Conservation (phyloP, 306 rosid genomes). For the Delonix regia region DNA sequence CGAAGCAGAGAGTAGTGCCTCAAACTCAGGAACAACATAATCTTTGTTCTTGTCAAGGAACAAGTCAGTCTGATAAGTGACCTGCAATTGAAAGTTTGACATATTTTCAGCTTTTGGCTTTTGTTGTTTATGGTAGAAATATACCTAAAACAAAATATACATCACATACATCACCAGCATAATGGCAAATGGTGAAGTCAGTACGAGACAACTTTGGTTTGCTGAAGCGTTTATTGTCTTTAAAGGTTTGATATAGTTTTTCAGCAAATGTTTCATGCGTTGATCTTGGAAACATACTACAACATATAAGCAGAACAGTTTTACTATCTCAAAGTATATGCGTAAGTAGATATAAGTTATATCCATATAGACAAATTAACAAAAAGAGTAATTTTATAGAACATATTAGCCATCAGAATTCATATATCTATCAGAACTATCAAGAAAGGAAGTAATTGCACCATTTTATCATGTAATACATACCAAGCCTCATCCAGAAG, state of each 20-base stretch:
- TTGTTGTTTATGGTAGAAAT: slow-evolving; percentile 7
- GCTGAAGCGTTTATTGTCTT: slow-evolving; percentile 87
- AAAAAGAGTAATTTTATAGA: neutral
- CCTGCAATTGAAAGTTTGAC: slow-evolving; percentile 56
- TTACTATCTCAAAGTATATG: slow-evolving; percentile 45
- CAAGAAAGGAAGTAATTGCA: slow-evolving; percentile 16
- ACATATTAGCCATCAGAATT: neutral
- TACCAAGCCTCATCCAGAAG: slow-evolving; percentile 99
- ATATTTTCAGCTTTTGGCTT: slow-evolving; percentile 7
- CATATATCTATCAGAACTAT: slow-evolving; percentile 12
- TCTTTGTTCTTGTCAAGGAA: slow-evolving; percentile 98
- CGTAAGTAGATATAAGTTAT: neutral
- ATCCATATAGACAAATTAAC: neutral
- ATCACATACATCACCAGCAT: slow-evolving; percentile 95
- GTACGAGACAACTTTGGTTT: slow-evolving; percentile 93
- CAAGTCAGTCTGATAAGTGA: slow-evolving; percentile 89
- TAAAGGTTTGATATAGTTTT: slow-evolving; percentile 91
- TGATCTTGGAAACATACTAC: slow-evolving; percentile 99
- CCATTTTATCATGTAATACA: slow-evolving; percentile 34
- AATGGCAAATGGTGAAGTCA: slow-evolving; percentile 82
- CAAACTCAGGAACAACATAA: slow-evolving; percentile 94
- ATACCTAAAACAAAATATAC: slow-evolving; percentile 13
- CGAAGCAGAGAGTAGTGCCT: slow-evolving; percentile 79
- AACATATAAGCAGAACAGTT: slow-evolving; percentile 44
- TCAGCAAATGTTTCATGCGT: slow-evolving; percentile 87